phyloP scores from a whole-genome alignment of 305 asterid genomes.

The Fraxinus xanthoxyloides region DNA sequence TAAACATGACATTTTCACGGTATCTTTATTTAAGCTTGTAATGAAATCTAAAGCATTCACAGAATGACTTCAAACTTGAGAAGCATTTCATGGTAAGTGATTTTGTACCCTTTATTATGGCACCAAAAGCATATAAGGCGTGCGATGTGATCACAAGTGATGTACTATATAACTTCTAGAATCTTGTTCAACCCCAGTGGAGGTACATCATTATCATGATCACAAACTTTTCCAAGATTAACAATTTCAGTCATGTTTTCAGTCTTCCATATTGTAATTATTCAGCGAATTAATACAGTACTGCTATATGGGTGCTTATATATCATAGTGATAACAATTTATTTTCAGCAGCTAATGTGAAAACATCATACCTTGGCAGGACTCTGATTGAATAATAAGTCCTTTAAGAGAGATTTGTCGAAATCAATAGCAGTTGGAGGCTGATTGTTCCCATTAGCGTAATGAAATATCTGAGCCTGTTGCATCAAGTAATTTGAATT shows the following conservation, averaged over 20 bases:
- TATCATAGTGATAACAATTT: not conserved
- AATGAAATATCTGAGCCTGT: conserved; percentile 70
- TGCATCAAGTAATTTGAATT: conserved; percentile 77
- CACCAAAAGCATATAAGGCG: too few relatives aligned
- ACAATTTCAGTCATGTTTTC: not conserved
- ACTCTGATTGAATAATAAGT: conserved; percentile 83
- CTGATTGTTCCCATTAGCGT: conserved; percentile 73
- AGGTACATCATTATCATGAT: not conserved
- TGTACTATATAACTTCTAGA: too few relatives aligned
- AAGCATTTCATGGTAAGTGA: too few relatives aligned
- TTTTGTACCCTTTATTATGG: too few relatives aligned
- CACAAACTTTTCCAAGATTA: not conserved
- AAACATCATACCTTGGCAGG: conserved; percentile 80
- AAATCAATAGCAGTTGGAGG: conserved; percentile 90
- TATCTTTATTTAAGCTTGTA: too few relatives aligned
- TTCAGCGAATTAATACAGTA: not conserved
- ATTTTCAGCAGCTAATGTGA: conserved; percentile 6
- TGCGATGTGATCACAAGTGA: too few relatives aligned
- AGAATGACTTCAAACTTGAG: too few relatives aligned
- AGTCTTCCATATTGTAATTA: not conserved
- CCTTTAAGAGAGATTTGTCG: conserved; percentile 73
- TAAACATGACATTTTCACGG: not conserved
- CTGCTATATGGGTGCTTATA: not conserved
- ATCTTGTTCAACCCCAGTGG: not conserved
- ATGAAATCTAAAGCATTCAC: too few relatives aligned